A percentile compares a stretch with the other conserved stretches of the same genome.
These are phyloP conservation scores for Chamaecyparis obtusa DNA, from an alignment of 75 land plant species.

Conservation along the genomic window DNA sequence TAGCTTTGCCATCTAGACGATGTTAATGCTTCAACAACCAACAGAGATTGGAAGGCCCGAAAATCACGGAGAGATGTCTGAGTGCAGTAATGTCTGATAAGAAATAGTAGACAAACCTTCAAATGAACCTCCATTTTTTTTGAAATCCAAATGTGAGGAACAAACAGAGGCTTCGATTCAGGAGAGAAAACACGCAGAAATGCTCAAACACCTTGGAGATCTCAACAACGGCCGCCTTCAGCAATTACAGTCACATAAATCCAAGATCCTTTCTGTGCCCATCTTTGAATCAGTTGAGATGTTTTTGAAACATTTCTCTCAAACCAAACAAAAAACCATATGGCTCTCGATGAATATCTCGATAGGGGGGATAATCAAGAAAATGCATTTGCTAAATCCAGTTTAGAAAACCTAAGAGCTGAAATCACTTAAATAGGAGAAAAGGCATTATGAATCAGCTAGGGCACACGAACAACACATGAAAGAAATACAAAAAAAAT, in stretches of 20 bases:
- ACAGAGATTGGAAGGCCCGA: too few relatives aligned
- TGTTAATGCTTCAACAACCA: too few relatives aligned
- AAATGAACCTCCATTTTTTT: not conserved
- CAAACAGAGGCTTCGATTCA: conserved; percentile 6
- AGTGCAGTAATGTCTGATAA: too few relatives aligned
- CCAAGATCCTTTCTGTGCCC: conserved; percentile 20
- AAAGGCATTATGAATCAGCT: too few relatives aligned
- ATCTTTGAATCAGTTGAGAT: conserved; percentile 42
- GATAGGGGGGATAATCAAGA: not conserved
- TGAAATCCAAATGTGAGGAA: not conserved
- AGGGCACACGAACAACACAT: too few relatives aligned
- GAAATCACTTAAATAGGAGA: too few relatives aligned
- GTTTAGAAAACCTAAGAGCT: too few relatives aligned
- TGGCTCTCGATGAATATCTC: conserved; percentile 16
- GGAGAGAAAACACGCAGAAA: conserved; percentile 41
- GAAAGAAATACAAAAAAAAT: too few relatives aligned
- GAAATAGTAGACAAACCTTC: not conserved
- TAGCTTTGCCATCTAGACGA: too few relatives aligned
- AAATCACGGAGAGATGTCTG: too few relatives aligned
- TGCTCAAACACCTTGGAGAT: conserved; percentile 46
- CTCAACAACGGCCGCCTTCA: conserved; percentile 17
- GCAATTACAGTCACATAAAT: conserved; percentile 16
- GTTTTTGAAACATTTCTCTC: conserved; percentile 54
- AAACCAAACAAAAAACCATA: conserved; percentile 38
- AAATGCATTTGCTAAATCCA: too few relatives aligned